Percentiles rank a stretch among this genome's conserved stretches.
These are phyloP conservation scores for Cladosporium velox DNA, from an alignment of 2,329 filamentous ascomycete species.

Conservation along the genomic window DNA sequence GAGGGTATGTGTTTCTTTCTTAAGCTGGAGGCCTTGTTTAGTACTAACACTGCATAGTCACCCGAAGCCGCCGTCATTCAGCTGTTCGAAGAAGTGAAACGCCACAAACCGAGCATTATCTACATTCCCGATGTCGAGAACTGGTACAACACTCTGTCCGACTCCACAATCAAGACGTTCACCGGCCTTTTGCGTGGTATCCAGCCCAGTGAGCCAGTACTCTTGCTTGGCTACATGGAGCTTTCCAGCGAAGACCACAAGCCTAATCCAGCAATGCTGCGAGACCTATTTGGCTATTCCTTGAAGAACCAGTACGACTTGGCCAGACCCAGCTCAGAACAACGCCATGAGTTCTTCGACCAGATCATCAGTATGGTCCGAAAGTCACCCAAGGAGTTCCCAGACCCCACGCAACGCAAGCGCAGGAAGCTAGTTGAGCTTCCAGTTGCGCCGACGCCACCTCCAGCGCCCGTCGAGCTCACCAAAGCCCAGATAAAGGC, in stretches of 20 bases:
- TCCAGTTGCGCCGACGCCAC: conserved; percentile 67
- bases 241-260: conserved; percentile 52
- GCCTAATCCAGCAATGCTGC: conserved; percentile 64
- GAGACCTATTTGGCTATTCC: conserved; percentile 83
- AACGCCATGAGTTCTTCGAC: conserved; percentile 77
- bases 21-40: no score
- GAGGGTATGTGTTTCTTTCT: conserved; percentile 53
- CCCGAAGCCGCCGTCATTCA: conserved; percentile 87
- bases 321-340: conserved; percentile 59
- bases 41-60: conserved; percentile 47
- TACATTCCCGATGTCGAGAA: conserved; percentile 88
- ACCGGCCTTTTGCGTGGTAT: conserved; percentile 77
- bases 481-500: conserved; percentile 79
- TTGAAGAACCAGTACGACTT: conserved; percentile 75
- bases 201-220: conserved; percentile 84
- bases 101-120: conserved; percentile 93
- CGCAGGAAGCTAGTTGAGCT: conserved; percentile 79
- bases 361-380: conserved; percentile 73
- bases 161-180: conserved; percentile 73
- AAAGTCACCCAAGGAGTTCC: conserved; percentile 81
- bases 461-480: conserved; percentile 57
- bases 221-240: conserved; percentile 85
- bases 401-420: conserved; percentile 82
- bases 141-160: conserved; percentile 75
- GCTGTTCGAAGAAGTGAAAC: conserved; percentile 86